Evolutionary conservation across 805 yeast genomes (phyloP), one percentile per base, ranked within the genome.

Genomic region (Nakazawaea holstii): DNA sequence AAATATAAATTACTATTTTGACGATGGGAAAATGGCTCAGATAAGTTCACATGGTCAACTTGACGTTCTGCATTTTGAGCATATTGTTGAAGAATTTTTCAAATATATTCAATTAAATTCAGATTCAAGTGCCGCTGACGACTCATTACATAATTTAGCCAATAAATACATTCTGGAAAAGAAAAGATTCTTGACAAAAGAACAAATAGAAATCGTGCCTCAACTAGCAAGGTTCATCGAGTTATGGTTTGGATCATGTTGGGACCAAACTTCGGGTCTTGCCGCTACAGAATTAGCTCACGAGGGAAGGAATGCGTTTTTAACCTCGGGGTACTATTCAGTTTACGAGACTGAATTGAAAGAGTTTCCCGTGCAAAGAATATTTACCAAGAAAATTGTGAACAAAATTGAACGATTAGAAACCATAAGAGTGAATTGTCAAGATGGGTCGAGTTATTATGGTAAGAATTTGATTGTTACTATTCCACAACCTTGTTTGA

Each of bases 241-340:
- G 61, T 65, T 85, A 44, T 89, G 95, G 92, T 80, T 80, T 58
- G 97, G 95, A 1, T 70, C 83, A 20, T 72, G 82, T 30, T 80
- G 89, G 80, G 77, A 75, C 27, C 64, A 61, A 26, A 66, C 83
- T 40, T 83, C 94, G 57, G 83, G 83, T 2, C 77, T 80, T 52
- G 77, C 76, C 51, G 51, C 59, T 26, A 41, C 84, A 0, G 67
- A 71, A 8, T 69, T 80, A 65, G 82, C 73, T 38, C 81, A 78
- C 53, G 74, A 74, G 40, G 96, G 96, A 4, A 72, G 96, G 55
- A 81, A 89, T 60, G 82, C 89, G 0, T 71, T 79, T 57, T 82
- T 83, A 41, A 58, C 70, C 39, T 74, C 76, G 54, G 87, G 87
- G 2, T 84, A 80, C 60, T 72, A 69, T 31, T 64, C 59, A 4